Base-by-base conservation (phyloP, 2,329 filamentous ascomycete genomes). In the Phialophora verrucosa region DNA sequence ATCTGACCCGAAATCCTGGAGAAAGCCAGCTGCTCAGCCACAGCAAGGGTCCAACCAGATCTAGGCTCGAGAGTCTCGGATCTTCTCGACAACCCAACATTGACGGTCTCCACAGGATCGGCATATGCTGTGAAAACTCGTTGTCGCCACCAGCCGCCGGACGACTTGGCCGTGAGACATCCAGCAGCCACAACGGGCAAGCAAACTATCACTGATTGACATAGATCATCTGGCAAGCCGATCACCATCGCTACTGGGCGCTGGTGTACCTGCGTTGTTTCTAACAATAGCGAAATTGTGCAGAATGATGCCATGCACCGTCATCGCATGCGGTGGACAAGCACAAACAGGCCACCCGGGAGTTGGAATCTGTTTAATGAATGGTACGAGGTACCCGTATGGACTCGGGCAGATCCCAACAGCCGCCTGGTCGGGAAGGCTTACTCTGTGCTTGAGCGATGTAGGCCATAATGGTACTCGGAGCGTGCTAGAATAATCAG, bases 1-100 rank as follows among this genome's bases (percentile, higher is more conserved):
- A 49, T 23, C 56, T 35, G 61, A 12, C 38, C 61, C 53, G 53
- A 25, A 23, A 57, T 58, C 62, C 54, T 58, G 50, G 58, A 54
- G 50, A 61, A 29, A 12, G 23, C 47, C 25, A 51, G 32, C 38
- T 56, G 58, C 63, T 61, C 57, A 65, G 63, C 63, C 63, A 65
- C 63, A 65, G 5, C 63, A 27, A 61, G 58, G 51, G 63, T 61
- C 63, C 42, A 14, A 38, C 59, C 59, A 61, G 44, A 54, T 25
- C 32, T 5, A 20, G 17, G 32, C 14, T 47, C 17, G 11, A 51
- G 20, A 10, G 49, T 23, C 49, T 47, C 42, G 57, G 57, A 59
- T 59, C 42, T 35, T 27, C 42, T 59, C 17, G 49, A 51, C 8
- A 51, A n/a, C n/a, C 2, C 5, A 51, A 27, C 49, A 8, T 27